Conservation (phyloP, 768 basidiomycete genomes). For the Pisolithus microcarpus region DNA sequence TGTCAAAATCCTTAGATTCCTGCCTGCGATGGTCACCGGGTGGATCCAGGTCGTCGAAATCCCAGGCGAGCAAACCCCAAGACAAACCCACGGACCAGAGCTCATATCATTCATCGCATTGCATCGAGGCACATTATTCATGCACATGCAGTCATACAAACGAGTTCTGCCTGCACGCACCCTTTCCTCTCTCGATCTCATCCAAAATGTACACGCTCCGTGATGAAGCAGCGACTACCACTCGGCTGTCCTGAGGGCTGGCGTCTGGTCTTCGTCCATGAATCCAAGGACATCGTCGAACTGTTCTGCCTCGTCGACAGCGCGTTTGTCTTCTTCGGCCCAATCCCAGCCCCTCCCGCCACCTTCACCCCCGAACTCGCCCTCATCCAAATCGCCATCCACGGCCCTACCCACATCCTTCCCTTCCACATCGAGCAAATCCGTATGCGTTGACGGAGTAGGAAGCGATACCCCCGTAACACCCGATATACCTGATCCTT, state of each 20-base stretch:
- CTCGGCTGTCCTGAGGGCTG: slow-evolving; percentile 6
- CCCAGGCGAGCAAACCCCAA: too few relatives aligned
- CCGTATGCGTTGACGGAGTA: slow-evolving; percentile 33
- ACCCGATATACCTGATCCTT: slow-evolving; percentile 17
- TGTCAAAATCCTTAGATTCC: too few relatives aligned
- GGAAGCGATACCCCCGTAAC: slow-evolving; percentile 30
- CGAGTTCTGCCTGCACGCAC: too few relatives aligned
- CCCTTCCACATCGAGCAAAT: slow-evolving; percentile 9
- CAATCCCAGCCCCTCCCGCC: slow-evolving; percentile 19
- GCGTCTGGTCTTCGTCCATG: slow-evolving; percentile 27
- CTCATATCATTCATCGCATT: too few relatives aligned
- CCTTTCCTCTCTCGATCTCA: too few relatives aligned
- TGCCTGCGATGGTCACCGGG: too few relatives aligned
- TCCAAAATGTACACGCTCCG: too few relatives aligned
- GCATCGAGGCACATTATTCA: too few relatives aligned
- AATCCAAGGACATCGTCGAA: slow-evolving; percentile 29
- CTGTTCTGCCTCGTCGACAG: slow-evolving; percentile 25
- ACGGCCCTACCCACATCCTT: background rate
- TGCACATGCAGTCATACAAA: too few relatives aligned
- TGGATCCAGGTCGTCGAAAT: too few relatives aligned
- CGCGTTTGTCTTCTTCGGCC: slow-evolving; percentile 23
- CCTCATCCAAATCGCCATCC: background rate
- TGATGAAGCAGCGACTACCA: background rate
- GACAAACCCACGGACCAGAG: too few relatives aligned
- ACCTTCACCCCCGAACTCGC: slow-evolving; percentile 2